These are phyloP conservation scores for Acer yangbiense DNA, from an alignment of 345 rosid genomes.

Conservation along the genomic window DNA sequence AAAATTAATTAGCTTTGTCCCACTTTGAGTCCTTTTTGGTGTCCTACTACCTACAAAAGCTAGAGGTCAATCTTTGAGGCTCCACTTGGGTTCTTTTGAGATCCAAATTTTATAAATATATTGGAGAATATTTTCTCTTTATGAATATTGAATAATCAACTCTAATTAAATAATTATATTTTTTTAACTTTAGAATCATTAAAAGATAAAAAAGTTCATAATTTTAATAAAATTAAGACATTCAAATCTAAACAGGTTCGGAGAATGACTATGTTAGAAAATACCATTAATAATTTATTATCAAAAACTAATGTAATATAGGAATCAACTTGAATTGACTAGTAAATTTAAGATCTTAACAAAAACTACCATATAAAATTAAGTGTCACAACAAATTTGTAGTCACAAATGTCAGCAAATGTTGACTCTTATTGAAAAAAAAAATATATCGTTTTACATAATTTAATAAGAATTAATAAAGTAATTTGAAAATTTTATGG, in stretches of 20 bases:
- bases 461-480: background rate
- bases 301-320: background rate
- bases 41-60: background rate
- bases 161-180: too few species aligned
- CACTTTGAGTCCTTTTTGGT: background rate
- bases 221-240: background rate
- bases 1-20: background rate
- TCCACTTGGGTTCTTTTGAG: background rate
- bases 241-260: too few species aligned
- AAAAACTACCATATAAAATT: background rate
- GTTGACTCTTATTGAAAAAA: slow-evolving; percentile 22
- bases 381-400: too few species aligned
- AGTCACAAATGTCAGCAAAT: slow-evolving; percentile 30
- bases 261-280: too few species aligned
- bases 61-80: slow-evolving; percentile 7
- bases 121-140: background rate
- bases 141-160: too few species aligned
- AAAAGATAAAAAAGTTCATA: too few species aligned
- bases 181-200: too few species aligned
- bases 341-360: background rate
- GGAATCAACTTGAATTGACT: background rate
- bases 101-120: background rate
- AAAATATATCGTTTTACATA: background rate
- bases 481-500: background rate
- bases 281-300: background rate